Evolutionary conservation across 2,329 filamentous ascomycete species (phyloP).

Genomic region (Trichoderma sp.): DNA sequence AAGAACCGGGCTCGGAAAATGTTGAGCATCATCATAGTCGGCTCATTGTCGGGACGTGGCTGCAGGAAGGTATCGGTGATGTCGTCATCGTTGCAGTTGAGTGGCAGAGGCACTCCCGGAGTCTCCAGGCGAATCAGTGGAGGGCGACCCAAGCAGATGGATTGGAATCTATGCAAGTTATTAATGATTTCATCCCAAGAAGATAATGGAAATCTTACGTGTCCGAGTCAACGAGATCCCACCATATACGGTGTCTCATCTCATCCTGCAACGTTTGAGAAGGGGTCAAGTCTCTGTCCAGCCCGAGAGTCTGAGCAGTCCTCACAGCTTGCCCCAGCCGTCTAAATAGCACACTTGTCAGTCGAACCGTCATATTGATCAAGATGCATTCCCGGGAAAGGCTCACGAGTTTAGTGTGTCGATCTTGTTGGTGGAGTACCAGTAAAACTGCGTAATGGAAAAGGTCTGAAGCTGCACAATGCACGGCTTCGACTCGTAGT

Average conservation of each 20-base stretch:
- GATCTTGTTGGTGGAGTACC: conserved; percentile 37
- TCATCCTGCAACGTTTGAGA: conserved; percentile 26
- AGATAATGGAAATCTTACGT: neutral
- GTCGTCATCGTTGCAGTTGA: conserved; percentile 28
- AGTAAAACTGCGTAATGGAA: conserved; percentile 36
- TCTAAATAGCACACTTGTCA: neutral
- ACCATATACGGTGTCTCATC: conserved; percentile 28
- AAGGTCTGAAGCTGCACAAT: conserved; percentile 36
- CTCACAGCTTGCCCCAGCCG: conserved; percentile 25
- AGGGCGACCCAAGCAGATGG: conserved; percentile 26
- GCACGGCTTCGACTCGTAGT: conserved; percentile 34
- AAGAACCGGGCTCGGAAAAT: conserved; percentile 28
- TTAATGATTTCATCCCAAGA: neutral
- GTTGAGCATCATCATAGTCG: conserved; percentile 28
- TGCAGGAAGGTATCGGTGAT: conserved; percentile 18
- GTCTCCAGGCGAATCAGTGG: conserved; percentile 25
- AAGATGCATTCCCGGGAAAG: neutral
- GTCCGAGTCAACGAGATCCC: conserved; percentile 27
- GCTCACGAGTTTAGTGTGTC: conserved; percentile 38
- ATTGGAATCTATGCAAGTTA: conserved; percentile 18
- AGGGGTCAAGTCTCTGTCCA: conserved; percentile 21
- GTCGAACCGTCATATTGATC: neutral
- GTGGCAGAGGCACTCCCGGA: conserved; percentile 26
- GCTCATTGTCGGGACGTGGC: conserved; percentile 24
- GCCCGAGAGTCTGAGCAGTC: conserved; percentile 22